Conservation (phyloP, 2,329 filamentous ascomycete species). For the Orbilia brochopaga region DNA sequence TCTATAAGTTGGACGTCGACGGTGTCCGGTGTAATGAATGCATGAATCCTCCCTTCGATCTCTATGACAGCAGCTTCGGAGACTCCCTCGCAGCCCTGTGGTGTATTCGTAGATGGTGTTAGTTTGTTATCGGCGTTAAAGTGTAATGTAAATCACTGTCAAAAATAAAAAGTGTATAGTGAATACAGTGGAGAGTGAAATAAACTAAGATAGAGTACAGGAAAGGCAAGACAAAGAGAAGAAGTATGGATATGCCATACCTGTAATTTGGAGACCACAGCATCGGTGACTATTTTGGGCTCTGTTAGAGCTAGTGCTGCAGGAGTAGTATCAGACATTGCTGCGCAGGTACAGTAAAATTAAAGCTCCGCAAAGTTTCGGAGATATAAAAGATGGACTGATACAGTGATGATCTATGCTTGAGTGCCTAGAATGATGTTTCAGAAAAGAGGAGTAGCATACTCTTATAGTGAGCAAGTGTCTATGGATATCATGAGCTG, state of each 20-base stretch:
- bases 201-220: conserved; percentile 15
- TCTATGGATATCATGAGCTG: conserved; percentile 17
- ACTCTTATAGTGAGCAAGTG: conserved; percentile 38
- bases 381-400: conserved; percentile 25
- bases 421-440: conserved; percentile 30
- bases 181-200: conserved; percentile 4
- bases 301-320: conserved; percentile 18
- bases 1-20: conserved; percentile 42
- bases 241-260: conserved; percentile 27
- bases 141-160: conserved; percentile 46
- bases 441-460: conserved; percentile 41
- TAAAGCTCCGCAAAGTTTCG: conserved; percentile 44
- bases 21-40: conserved; percentile 46
- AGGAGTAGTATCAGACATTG: conserved; percentile 33
- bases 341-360: conserved; percentile 41
- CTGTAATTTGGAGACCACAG: conserved; percentile 33
- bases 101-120: conserved; percentile 27
- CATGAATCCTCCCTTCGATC: conserved; percentile 42
- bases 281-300: conserved; percentile 42
- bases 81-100: conserved; percentile 44
- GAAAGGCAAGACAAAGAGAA: conserved; percentile 12
- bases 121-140: conserved; percentile 24
- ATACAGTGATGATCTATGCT: conserved; percentile 40
- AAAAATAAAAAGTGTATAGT: conserved; percentile 26
- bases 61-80: conserved; percentile 24